Evolutionary conservation across 352 stramenopile species (phyloP), one percentile per base, ranked within the genome.

Genomic region (Globisporangium abappressorium): DNA sequence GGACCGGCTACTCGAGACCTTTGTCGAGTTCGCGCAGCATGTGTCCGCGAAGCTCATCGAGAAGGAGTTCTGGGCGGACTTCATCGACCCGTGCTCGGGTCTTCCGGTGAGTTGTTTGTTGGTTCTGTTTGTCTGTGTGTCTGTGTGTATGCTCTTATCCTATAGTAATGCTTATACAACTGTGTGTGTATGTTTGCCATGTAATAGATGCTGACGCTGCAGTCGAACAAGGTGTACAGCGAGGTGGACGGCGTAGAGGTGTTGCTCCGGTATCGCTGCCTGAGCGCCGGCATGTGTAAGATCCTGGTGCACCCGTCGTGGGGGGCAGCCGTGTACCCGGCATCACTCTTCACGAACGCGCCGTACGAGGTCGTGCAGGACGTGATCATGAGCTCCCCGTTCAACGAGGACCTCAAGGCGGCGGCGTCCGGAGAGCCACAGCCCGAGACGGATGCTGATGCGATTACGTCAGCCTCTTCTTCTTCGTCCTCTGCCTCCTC

Each of bases 31-130:
- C 73, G 95, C 94, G 34, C 82, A 95, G 62, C 75, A 87, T 43
- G 74, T 99, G 22, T 93, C 84, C 62, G 73, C 94, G 12, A 72
- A 80, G 59, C 73, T 99, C 26, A 76, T 87, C 49, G 77, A 74
- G 26, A 79, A 77, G 38, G 84, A 91, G 18, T 97, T 90, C 76
- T 99, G 95, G 95, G 95, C 94, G 18, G 97, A 99, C 81, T 99
- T 97, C 74, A 99, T 98, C 75, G 97, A 99, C 84, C 97, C 97
- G 26, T 99, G 97, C 78, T 98, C 91, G 9, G 97, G 97, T 2
- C 80, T 99, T 56, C 96, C 97, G 64, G 84, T 93, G 71, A 64
- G 80, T 78, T 67, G 8, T 46, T 38, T 8, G 41, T 14, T 69
- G 7, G 6, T 54, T 43, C 20, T 18, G 26, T 56, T 24, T 58